phyloP scores from a whole-genome alignment of 2,329 filamentous ascomycete species.

The Chaetomiaceae sp. region DNA sequence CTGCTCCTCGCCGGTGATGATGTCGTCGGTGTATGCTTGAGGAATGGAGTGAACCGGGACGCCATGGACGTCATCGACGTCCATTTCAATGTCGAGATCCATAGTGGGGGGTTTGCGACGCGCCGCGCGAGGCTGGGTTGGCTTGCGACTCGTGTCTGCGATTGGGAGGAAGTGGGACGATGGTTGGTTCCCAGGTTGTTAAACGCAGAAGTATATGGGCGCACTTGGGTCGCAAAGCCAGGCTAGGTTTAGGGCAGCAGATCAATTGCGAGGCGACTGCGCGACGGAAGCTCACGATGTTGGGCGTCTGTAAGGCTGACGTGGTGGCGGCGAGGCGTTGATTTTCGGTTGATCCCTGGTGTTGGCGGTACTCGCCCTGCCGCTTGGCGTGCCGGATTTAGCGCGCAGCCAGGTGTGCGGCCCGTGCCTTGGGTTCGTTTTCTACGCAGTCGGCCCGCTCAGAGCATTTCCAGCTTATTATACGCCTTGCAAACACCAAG shows the following conservation, averaged over 20 bases:
- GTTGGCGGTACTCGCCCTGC: too few species aligned
- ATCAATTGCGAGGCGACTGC: not conserved
- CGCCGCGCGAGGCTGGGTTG: not conserved
- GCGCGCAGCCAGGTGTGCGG: too few species aligned
- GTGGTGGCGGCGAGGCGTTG: not conserved
- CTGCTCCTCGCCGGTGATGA: slow-evolving; percentile 29
- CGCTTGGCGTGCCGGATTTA: too few species aligned
- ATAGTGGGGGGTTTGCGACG: slow-evolving; percentile 37
- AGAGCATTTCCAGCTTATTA: too few species aligned
- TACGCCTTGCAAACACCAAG: too few species aligned
- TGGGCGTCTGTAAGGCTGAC: not conserved
- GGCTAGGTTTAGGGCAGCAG: not conserved
- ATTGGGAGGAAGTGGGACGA: not conserved
- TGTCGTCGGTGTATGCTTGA: slow-evolving; percentile 26
- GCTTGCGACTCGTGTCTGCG: not conserved
- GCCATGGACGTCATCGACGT: slow-evolving; percentile 43
- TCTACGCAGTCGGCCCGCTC: too few species aligned
- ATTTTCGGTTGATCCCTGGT: not conserved
- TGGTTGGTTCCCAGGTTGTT: too few species aligned
- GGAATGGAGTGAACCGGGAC: slow-evolving; percentile 27
- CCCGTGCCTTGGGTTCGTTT: too few species aligned
- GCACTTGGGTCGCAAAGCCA: not conserved
- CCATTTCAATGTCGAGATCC: slow-evolving; percentile 71
- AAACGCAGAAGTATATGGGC: not conserved
- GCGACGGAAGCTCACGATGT: not conserved